Conservation (phyloP, 1,284 basidiomycete species). For the Limonomyces culmigenus region DNA sequence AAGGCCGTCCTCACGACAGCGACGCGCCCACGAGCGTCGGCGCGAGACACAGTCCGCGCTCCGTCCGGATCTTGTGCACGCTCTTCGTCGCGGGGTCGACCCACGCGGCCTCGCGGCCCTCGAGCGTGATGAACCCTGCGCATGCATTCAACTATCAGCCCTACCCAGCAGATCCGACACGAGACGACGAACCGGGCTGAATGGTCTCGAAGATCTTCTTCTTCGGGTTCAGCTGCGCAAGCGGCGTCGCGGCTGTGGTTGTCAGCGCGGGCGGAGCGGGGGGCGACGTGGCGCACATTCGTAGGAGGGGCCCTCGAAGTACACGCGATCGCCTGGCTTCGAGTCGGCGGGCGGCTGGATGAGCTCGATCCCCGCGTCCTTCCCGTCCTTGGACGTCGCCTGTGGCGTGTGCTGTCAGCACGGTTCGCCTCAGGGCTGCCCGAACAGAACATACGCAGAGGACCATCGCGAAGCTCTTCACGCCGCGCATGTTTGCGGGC, state of each 20-base stretch:
- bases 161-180: no score
- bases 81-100: slow-evolving; percentile 70
- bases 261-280: slow-evolving; percentile 1
- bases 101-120: slow-evolving; percentile 81
- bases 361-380: slow-evolving; percentile 82
- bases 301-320: slow-evolving; percentile 79
- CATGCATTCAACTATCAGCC: neutral
- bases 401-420: slow-evolving; percentile 14
- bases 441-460: slow-evolving; percentile 46
- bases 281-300: slow-evolving; percentile 37
- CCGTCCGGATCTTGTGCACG: slow-evolving; percentile 73
- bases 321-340: slow-evolving; percentile 81
- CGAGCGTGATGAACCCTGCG: slow-evolving; percentile 73
- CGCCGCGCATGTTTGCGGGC: slow-evolving; percentile 87
- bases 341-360: slow-evolving; percentile 76
- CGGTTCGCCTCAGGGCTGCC: neutral
- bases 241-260: slow-evolving; percentile 44
- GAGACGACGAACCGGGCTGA: slow-evolving; percentile 48
- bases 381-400: slow-evolving; percentile 81
- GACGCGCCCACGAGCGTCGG: slow-evolving; percentile 75
- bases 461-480: slow-evolving; percentile 95
- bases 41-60: slow-evolving; percentile 69
- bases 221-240: slow-evolving; percentile 84
- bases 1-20: slow-evolving; percentile 62
- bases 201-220: slow-evolving; percentile 96